Evolutionary conservation across 345 rosid species (phyloP), one percentile per base, ranked within the genome.

Genomic region (Moricandia arvensis): DNA sequence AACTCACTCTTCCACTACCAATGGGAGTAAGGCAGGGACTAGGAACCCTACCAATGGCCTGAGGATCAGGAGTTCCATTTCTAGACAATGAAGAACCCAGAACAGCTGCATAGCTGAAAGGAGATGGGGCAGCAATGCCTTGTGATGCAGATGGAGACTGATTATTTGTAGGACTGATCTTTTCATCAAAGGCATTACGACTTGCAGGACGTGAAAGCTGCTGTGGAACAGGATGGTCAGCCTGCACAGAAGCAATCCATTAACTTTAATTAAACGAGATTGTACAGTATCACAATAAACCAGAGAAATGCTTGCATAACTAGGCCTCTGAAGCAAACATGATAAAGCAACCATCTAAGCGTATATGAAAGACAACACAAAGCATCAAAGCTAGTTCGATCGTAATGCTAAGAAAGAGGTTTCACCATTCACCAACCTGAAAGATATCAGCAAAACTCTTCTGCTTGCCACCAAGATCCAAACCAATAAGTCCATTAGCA

Each of bases 11-110:
- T 2, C 89, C 96, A 16, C 86, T 86, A 15, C 97, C 98, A 74
- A 93, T 91, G 26, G 97, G 96, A 8, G 91, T 85, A 8, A 82
- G 86, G 73, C 96, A 85, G 55, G 97, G 98, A 79, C 98, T 94
- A 59, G 97, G 98, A 51, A 86, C 90, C 83, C 95, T 86, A 43
- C 82, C 93, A 54, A 85, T 72, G 66, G 80, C 85, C 77, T 90
- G 96, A 2, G 91, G 89, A 82, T 94, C 98, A 69, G 98, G 98
- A 41, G 98, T 94, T 26, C 85, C 87, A 64, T 87, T 87, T 72
- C 98, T 82, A 34, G 98, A 93, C 81, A 94, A 69, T 35, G 97
- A 84, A 69, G 91, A 53, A 27, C 97, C 97, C 0, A 93, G 81
- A 30, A 81, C 97, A 80, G 94, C 86, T 73, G 96, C 98, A 78